A percentile compares a stretch with the other conserved stretches of the same genome.
These are phyloP conservation scores for Lachnellula subtilissima DNA, from an alignment of 2,329 filamentous ascomycete species.

Conservation along the genomic window DNA sequence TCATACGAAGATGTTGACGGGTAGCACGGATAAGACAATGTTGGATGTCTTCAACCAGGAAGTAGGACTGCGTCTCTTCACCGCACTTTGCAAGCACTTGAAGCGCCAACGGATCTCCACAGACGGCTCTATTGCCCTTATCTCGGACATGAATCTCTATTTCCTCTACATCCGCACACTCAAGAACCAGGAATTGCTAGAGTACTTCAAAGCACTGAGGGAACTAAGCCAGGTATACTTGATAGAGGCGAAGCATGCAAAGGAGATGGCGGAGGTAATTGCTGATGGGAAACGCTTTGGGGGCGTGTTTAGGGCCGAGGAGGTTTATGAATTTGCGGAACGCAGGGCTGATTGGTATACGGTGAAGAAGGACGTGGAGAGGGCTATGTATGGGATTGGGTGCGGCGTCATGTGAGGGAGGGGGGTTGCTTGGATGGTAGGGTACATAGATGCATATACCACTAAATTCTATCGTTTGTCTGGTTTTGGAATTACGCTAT, in stretches of 20 bases:
- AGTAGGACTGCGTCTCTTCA: slow-evolving; percentile 88
- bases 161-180: slow-evolving; percentile 78
- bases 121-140: slow-evolving; percentile 84
- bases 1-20: slow-evolving; percentile 88
- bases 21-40: slow-evolving; percentile 96
- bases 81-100: slow-evolving; percentile 90
- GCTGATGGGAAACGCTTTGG: slow-evolving; percentile 86
- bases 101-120: slow-evolving; percentile 92
- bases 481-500: neutral
- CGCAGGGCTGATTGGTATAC: slow-evolving; percentile 91
- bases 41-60: slow-evolving; percentile 98
- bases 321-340: slow-evolving; percentile 97
- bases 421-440: neutral
- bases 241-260: slow-evolving; percentile 79
- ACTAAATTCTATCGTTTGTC: neutral
- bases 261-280: slow-evolving; percentile 92
- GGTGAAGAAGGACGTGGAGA: slow-evolving; percentile 83
- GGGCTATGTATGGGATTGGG: slow-evolving; percentile 94
- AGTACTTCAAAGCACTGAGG: slow-evolving; percentile 86
- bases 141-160: slow-evolving; percentile 95
- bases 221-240: slow-evolving; percentile 95
- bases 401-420: slow-evolving; percentile 71
- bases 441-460: neutral
- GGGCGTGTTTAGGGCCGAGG: slow-evolving; percentile 89
- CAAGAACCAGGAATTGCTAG: slow-evolving; percentile 74